Evolutionary conservation across 768 basidiomycete genomes (phyloP), one percentile per base, ranked within the genome.

Genomic region (Pisolithus tinctorius): DNA sequence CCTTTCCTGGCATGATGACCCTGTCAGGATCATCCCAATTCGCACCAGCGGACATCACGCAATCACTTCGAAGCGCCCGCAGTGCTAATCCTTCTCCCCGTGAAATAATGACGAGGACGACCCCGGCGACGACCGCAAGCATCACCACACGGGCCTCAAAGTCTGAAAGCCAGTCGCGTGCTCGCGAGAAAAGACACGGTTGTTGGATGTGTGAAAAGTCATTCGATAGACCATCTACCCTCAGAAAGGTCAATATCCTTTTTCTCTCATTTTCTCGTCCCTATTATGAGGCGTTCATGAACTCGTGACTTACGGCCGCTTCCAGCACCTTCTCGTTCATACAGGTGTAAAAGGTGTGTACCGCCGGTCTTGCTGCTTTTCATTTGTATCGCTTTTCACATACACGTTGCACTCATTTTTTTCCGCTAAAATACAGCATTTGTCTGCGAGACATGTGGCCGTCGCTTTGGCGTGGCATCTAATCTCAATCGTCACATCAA

Each of bases 201-300:
- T 89, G 87, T 58, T 80, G 82, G 63, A 88, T 90, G 86, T 90
- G 87, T 72, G 84, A 88, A 71, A 88, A 89, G 71, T 74, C 82
- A 66, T 87, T 74, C 37, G 75, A 77, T 60, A 66, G 73, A 61
- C 67, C 67, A 30, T 69, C 66, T 29, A 90, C 87, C 25, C 75
- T 90, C 53, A 73, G 78, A 65, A 90, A 89, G 79, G 86, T 86
- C 59, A 71, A 75, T 26, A 10, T 61, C 25, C 45, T 25, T 30
- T 38, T 17, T 27, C 20, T 46, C 25, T 37, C 29, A 55, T 38
- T 39, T 45, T 42, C 20, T 26, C 20, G 10, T 23, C 5, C 41
- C 10, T 5, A 16, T 45, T n/a, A 30, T 23, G 2, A 27, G 14
- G 13, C 23, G 1, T 26, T 48, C 59, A 56, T 49, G 63, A 57